phyloP scores from a whole-genome alignment of 2,329 filamentous ascomycete species.

The Colletotrichum tabaci region DNA sequence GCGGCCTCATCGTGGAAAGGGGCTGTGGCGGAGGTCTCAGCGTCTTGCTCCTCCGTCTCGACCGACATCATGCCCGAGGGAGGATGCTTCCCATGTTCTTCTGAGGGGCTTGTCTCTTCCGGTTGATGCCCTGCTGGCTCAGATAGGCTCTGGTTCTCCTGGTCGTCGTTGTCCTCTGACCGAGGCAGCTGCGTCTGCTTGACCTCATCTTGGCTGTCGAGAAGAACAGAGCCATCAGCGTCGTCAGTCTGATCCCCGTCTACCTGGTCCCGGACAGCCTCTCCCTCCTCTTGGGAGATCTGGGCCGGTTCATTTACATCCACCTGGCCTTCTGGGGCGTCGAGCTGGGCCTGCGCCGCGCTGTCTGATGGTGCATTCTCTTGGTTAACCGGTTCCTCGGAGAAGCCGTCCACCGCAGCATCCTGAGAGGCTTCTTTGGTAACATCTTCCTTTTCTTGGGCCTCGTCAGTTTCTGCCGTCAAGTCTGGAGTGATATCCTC shows the following conservation, averaged over 20 bases:
- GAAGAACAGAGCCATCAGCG: neutral
- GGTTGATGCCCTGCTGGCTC: neutral
- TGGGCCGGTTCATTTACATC: slow-evolving; percentile 37
- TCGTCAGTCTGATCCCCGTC: neutral
- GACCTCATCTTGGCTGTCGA: neutral
- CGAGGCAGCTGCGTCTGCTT: too few relatives aligned
- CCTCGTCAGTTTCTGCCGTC: neutral
- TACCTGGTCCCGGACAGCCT: neutral
- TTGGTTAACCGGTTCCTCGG: neutral
- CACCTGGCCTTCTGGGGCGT: slow-evolving; percentile 36
- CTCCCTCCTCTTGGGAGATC: slow-evolving; percentile 31
- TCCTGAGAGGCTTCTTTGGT: neutral
- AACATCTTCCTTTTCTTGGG: neutral
- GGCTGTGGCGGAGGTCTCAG: neutral
- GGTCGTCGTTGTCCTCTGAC: neutral
- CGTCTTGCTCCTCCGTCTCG: neutral
- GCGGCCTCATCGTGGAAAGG: neutral
- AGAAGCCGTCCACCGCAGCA: neutral
- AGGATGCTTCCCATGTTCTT: neutral
- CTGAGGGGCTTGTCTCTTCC: neutral
- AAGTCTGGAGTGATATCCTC: neutral
- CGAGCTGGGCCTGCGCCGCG: slow-evolving; percentile 53
- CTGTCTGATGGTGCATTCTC: neutral
- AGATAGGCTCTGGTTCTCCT: neutral
- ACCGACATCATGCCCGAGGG: too few relatives aligned